Evolutionary conservation across 2,329 filamentous ascomycete genomes (phyloP).

Genomic region (Colletotrichum sansevieriae): DNA sequence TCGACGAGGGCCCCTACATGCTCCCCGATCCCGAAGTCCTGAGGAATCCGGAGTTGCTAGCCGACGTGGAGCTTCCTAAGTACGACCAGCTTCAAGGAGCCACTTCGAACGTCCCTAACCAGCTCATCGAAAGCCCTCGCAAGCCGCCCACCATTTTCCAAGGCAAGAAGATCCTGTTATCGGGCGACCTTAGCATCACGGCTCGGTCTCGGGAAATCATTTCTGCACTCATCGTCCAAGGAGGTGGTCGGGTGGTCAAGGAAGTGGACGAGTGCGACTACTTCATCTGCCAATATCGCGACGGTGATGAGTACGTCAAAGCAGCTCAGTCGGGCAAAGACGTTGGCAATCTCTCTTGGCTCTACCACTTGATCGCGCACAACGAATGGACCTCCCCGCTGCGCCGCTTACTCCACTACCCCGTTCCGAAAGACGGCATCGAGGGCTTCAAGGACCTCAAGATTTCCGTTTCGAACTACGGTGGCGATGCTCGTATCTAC

Average conservation of each 20-base stretch:
- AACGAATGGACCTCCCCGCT: conserved; percentile 91
- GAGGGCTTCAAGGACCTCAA: conserved; percentile 81
- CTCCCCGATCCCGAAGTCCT: conserved; percentile 90
- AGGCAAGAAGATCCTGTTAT: conserved; percentile 82
- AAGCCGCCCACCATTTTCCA: conserved; percentile 80
- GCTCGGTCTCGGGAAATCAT: conserved; percentile 76
- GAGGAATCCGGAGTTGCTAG: conserved; percentile 66
- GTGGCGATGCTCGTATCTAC: conserved; percentile 92
- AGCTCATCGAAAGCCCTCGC: conserved; percentile 57
- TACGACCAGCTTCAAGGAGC: conserved; percentile 77
- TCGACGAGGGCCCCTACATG: conserved; percentile 87
- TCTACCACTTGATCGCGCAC: conserved; percentile 90
- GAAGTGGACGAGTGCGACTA: conserved; percentile 80
- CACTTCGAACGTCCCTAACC: conserved; percentile 62
- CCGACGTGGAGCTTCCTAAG: conserved; percentile 68
- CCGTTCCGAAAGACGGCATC: conserved; percentile 81
- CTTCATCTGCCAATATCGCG: conserved; percentile 88
- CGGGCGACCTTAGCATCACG: conserved; percentile 79
- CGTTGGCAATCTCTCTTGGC: conserved; percentile 93
- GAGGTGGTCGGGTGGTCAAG: conserved; percentile 77
- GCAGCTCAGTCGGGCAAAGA: conserved; percentile 84
- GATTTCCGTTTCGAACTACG: conserved; percentile 96
- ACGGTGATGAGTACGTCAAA: conserved; percentile 80
- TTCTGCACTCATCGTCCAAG: conserved; percentile 75
- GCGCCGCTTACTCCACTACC: conserved; percentile 89